Base-by-base conservation (phyloP, 345 rosid genomes). In the Balakata baccata region DNA sequence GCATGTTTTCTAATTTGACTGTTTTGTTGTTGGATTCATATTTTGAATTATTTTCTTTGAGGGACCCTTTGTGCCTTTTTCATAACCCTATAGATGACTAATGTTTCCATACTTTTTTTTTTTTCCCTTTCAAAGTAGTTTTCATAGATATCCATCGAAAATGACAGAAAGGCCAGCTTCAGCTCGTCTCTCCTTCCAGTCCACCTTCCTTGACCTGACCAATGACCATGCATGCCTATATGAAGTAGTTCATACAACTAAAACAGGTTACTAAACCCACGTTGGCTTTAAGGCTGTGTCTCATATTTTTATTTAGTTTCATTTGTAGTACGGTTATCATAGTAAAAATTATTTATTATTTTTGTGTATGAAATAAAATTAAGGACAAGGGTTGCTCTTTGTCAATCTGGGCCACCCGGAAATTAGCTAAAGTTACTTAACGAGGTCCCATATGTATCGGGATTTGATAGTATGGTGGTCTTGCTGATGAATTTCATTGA, bases 161-260 rank as follows among this genome's bases (percentile, higher is more conserved):
- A 53, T 62, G 79, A 69, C 62, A 45, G 37, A 43, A 37, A 75
- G 29, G 61, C 49, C 6, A 29, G 34, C 34, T 29, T n/a, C n/a
- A n/a, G n/a, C n/a, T n/a, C n/a, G n/a, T n/a, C n/a, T n/a, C 63
- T 50, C 18, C 62, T 73, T 54, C 11, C 70, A 25, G 11, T 65
- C 51, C 51, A 74, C 46, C 70, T 56, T 39, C 20, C 75, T 34
- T 46, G 58, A 25, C 69, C 11, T 20, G 39, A 69, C 76, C 79
- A 50, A 5, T 20, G 39, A 69, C 76, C 79, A 50, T 66, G 76
- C 78, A 54, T 47, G 56, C 71, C 23, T 56, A 37, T 59, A n/a
- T n/a, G n/a, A n/a, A n/a, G 29, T 46, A 61, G 59, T 74, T 38
- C 60, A 75, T 62, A 76, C 72, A 73, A 71, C 73, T 38, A 77